Evolutionary conservation across 2,329 filamentous ascomycete genomes (phyloP), one percentile per base, ranked within the genome.

Genomic region (Diplodia seriata): DNA sequence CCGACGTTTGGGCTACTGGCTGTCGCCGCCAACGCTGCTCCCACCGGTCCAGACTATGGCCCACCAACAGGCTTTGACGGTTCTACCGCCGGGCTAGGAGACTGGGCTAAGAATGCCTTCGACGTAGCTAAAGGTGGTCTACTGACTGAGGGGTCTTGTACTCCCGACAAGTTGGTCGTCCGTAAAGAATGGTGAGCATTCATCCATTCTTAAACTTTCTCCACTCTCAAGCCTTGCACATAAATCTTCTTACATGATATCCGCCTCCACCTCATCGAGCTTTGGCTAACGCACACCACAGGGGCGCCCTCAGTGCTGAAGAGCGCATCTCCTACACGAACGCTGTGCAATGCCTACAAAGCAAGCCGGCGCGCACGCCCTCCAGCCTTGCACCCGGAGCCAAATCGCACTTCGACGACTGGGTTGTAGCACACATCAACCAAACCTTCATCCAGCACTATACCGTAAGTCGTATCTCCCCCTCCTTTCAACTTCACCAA

Each of bases 331-430:
- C 74, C 2, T 80, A 79, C 68, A 78, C 74, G 49, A 67, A 74
- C 26, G 78, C 78, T 4, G 77, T 79, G 6, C 71, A 76, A 36
- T 80, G 78, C 59, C 65, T 79, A 1, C 71, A 74, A n/a, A 70
- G 68, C 23, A 77, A 76, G 70, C 70, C 72, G 11, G 67, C 74
- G 12, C 75, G 74, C 38, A 78, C 76, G 2, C 76, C 76, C 8
- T 69, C 72, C 1, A 68, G 69, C 1, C 51, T 75, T 8, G 72
- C 74, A 2, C 71, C 77, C 2, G 78, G 77, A 53, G 77, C 74
- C 2, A 76, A 73, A 55, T 75, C 73, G 33, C 73, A 77, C 9
- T 78, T 76, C 61, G 78, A 80, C 68, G 77, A 79, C 67, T 79
- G 76, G 68, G 74, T 78, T 3, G 76, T 73, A 14, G 75, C 73